Base-by-base conservation (phyloP, 2,329 filamentous ascomycete genomes). In the Talaromyces islandicus region DNA sequence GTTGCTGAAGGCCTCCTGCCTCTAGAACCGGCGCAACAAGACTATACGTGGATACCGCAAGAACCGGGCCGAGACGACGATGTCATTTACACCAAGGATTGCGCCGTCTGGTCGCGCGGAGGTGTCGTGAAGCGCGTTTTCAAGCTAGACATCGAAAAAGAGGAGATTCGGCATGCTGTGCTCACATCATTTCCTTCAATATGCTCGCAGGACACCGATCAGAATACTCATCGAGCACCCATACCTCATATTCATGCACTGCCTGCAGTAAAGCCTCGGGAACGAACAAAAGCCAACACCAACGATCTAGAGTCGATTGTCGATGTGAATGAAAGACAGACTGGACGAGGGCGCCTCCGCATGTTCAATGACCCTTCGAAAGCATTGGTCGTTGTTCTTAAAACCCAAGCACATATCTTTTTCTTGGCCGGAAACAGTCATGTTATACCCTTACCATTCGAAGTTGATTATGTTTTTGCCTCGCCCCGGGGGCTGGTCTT, bases 371-470 rank as follows among this genome's bases (percentile, higher is more conserved):
- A 61, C 29, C 59, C 73, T 64, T 71, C 78, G 68, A 71, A 88
- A 69, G 92, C 93, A 4, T 78, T 99, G 63, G 91, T 97, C 7
- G 89, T 99, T 55, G 89, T 97, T 66, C 84, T 99, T 65, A 92
- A 90, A 75, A 92, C 91, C 0, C 93, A 97, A 71, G 92, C 91
- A 24, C 93, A 97, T 71, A 86, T 99, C 65, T 95, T 92, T 79
- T 97, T 95, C 71, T 83, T 97, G 41, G 85, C 89, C 1, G 93
- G 93, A 21, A 88, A 91, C 35, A 94, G 85, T 70, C 90, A 99
- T 81, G 85, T 96, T 61, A 83, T 97, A 54, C 91, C 96, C 72
- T 85, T 99, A 70, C 93, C 93, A 1, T 99, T 99, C 70, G 92
- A 97, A 75, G 89, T 97, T 48, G 91, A 96, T 70, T 86, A 86